phyloP scores from a whole-genome alignment of 371 early-diverging fungal genomes.

The Fennellomyces sp. region DNA sequence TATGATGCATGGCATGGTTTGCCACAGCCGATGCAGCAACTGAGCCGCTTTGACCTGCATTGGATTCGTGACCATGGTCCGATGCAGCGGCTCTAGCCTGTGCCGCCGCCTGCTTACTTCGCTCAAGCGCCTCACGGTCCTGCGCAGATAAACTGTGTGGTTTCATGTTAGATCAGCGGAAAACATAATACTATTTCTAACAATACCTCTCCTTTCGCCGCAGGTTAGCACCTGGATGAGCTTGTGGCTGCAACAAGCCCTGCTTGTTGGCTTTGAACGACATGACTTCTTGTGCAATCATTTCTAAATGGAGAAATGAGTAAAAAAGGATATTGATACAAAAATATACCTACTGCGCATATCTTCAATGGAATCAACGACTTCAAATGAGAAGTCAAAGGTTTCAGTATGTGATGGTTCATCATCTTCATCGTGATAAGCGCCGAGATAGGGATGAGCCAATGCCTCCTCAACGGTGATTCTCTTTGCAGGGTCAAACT shows the following conservation, averaged over 20 bases:
- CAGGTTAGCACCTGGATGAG: constrained; percentile 34
- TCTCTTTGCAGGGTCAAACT: constrained; percentile 81
- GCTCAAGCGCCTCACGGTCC: constrained; percentile 51
- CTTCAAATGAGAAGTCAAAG: constrained; percentile 95
- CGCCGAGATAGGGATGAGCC: constrained; percentile 76
- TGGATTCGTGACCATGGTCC: constrained; percentile 15
- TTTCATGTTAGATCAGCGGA: background rate
- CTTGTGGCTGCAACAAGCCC: constrained; percentile 23
- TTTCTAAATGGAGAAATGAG: constrained; percentile 39
- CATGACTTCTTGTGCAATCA: constrained; percentile 91
- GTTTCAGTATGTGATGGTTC: constrained; percentile 69
- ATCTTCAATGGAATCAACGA: constrained; percentile 81
- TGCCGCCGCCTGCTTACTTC: constrained; percentile 36
- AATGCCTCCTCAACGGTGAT: constrained; percentile 85
- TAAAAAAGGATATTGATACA: background rate
- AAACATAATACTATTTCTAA: constrained; percentile 4
- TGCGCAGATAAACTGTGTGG: constrained; percentile 45
- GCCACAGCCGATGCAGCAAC: constrained; percentile 27
- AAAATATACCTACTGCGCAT: constrained; percentile 73
- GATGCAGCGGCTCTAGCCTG: constrained; percentile 3
- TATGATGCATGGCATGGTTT: constrained; percentile 28
- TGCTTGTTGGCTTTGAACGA: constrained; percentile 56
- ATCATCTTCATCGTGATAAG: constrained; percentile 80
- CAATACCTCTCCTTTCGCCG: constrained; percentile 52
- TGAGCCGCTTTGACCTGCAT: constrained; percentile 25